phyloP scores from a whole-genome alignment of 78 protist genomes.

The Dictyostelium firmibasis region DNA sequence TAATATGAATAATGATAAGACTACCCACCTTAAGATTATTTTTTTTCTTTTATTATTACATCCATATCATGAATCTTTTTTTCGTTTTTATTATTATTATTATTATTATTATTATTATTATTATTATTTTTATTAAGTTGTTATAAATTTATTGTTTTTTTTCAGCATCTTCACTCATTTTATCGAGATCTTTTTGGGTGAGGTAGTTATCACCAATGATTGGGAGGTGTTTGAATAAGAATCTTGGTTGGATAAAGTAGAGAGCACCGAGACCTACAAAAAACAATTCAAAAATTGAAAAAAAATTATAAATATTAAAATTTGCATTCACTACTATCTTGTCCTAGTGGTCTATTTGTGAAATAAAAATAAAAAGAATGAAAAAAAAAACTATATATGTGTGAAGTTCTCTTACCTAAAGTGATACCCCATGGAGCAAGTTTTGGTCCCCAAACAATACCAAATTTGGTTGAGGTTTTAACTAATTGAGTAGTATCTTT shows the following conservation, averaged over 20 bases:
- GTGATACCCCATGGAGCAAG: constrained; percentile 34
- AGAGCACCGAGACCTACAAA: not conserved
- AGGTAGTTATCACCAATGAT: constrained; percentile 48
- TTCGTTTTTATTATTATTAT: not conserved
- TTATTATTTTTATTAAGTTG: not conserved
- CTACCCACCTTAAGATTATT: not conserved
- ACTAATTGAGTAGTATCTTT: not conserved
- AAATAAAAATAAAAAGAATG: not conserved
- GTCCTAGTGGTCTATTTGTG: not conserved
- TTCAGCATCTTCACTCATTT: not conserved
- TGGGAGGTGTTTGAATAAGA: constrained; percentile 43
- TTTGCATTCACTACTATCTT: no score
- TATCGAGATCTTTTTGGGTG: constrained; percentile 49
- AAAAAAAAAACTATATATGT: no score
- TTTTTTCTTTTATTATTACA: not conserved
- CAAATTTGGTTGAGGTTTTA: constrained; percentile 9
- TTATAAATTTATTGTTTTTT: not conserved
- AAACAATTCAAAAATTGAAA: not conserved
- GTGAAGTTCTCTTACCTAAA: not conserved
- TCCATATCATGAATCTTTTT: not conserved
- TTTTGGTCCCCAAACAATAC: constrained; percentile 28
- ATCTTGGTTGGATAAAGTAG: constrained; percentile 46
- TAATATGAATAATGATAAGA: no score
- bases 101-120: not conserved
- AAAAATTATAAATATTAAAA: not conserved